Base-by-base conservation (phyloP, 139 green algal genomes). In the Trebouxia sp. region DNA sequence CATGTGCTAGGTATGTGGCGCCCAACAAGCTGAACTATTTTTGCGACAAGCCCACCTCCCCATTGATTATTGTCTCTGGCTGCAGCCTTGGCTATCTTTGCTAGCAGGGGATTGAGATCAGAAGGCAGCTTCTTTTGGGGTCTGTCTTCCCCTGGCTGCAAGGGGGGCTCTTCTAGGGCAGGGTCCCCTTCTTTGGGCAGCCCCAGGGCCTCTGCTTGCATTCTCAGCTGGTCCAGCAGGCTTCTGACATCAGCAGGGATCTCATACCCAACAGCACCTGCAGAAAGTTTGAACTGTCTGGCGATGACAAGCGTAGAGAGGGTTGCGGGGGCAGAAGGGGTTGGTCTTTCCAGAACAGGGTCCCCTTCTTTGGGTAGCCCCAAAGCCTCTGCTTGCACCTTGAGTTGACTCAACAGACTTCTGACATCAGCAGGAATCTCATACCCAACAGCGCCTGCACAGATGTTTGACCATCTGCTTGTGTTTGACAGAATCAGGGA, bases 141-240 rank as follows among this genome's bases (percentile, higher is more conserved):
- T 35, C 43, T 72, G 12, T 72, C 62, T n/a, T 72, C 62, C 9
- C 32, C 62, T 17, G 32, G n/a, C 35, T 72, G 62, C 32, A 26
- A 37, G 22, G 62, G 26, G 35, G 62, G 32, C 35, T 72, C 62
- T 28, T 72, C 62, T 28, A 35, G 26, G 35, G 12, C 28, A 11
- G 26, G 32, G 32, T 66, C 37, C n/a, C 55, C 55, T 4, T 72
- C 62, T 43, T 72, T 35, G 32, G 32, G 62, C 62, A 72, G 32
- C 32, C 62, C 62, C 12, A 72, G 62, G 20, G 15, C 35, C 14
- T 72, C 62, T 15, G 62, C 62, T 14, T 45, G 62, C 12, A 9
- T 35, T 37, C 43, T 72, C 10, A 72, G 62, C 62, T 72, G 62
- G 11, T 72, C 62, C 14, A 72, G 62, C 62, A 72, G 32, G 12